Base-by-base conservation (phyloP, 2,329 filamentous ascomycete species). In the Aspergillus piperis region DNA sequence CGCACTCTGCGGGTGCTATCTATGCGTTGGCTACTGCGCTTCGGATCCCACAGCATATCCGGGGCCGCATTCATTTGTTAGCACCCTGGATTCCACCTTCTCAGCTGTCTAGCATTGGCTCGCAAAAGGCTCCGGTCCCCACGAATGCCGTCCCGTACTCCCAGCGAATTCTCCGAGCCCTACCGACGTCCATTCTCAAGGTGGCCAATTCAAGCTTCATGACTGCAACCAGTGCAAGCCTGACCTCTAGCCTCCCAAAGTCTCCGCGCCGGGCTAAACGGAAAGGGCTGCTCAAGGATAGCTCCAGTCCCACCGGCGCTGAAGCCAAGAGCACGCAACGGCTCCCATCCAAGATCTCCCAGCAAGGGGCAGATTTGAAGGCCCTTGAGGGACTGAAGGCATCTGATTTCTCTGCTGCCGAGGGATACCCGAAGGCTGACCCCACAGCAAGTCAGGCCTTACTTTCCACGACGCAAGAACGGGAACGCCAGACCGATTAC, bases 171-270 rank as follows among this genome's bases (percentile, higher is more conserved):
- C 84, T 99, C 2, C 88, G 95, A 21, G 92, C 92, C 0, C 82
- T 99, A 0, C 95, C 95, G 0, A 94, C 93, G 0, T 91, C 95
- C 0, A 88, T 99, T 38, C 83, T 99, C 38, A 96, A 93, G 75
- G 93, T 93, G 1, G 95, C 95, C 56, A 99, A 98, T 76, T 95
- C 92, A 47, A 93, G 90, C 61, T 97, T 98, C 78, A 94, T 99
- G 88, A 90, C 88, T 25, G 90, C 92, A 3, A 96, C 93, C 0
- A 96, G 90, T 73, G 91, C 90, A 53, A 94, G 90, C 63, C 88
- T 96, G 63, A 91, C 90, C 0, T 90, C 88, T 57, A 92, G 88
- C 49, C 79, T 93, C 5, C 90, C 90, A 2, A 91, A 89, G 73
- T 81, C 83, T 21, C 81, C 84, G 8, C 81, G 85, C 50, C 82